Evolutionary conservation across 306 rosid species (phyloP).

Genomic region (Cucurbita maxima): DNA sequence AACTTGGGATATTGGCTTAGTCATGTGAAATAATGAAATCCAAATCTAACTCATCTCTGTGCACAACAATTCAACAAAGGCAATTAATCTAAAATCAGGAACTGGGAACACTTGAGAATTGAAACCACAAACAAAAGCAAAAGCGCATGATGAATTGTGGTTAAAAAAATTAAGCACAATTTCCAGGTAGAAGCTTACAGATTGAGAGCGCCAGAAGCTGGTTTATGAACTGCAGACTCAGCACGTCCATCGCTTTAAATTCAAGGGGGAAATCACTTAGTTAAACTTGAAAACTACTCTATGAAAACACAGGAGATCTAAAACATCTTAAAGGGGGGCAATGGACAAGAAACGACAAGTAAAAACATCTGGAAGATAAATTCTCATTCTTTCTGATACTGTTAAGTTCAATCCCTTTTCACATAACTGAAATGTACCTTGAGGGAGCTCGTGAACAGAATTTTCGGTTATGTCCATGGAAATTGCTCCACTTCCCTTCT

Average conservation of each 20-base stretch:
- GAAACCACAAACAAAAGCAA: not conserved
- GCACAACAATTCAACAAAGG: not conserved
- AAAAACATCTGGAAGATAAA: too few relatives aligned
- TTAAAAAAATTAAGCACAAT: not conserved
- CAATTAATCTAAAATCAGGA: not conserved
- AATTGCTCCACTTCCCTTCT: not conserved
- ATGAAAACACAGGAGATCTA: not conserved
- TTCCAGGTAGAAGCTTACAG: slow-evolving; percentile 27
- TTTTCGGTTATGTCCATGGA: not conserved
- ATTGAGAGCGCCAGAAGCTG: slow-evolving; percentile 19
- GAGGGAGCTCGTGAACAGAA: not conserved
- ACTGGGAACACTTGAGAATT: not conserved
- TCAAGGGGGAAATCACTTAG: not conserved
- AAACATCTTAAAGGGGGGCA: too few relatives aligned
- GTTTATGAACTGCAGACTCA: slow-evolving; percentile 29
- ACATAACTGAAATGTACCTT: not conserved
- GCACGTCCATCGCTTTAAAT: slow-evolving; percentile 59
- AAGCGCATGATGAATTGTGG: not conserved
- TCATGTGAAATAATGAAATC: not conserved
- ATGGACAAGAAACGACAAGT: too few relatives aligned
- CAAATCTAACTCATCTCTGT: not conserved
- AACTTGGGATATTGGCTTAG: not conserved
- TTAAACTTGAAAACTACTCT: not conserved
- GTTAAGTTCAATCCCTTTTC: too few relatives aligned
- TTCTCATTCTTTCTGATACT: too few relatives aligned